A percentile compares a stretch with the other conserved stretches of the same genome.
phyloP scores from a whole-genome alignment of 2,329 filamentous ascomycete genomes.

The Fusarium virguliforme region DNA sequence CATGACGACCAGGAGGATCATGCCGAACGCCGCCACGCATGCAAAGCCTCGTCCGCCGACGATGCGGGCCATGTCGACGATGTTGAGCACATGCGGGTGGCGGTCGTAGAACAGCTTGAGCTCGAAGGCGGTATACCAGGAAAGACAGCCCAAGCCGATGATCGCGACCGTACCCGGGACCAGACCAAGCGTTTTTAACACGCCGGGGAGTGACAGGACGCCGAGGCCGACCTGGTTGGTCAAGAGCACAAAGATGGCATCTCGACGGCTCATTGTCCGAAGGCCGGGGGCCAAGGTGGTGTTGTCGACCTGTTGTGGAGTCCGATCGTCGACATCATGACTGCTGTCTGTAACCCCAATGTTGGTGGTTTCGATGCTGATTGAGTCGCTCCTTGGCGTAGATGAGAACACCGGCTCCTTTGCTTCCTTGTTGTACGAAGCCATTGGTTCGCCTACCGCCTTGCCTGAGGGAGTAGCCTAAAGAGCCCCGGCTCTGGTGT shows the following conservation, averaged over 20 bases:
- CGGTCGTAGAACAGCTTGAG: slow-evolving; percentile 77
- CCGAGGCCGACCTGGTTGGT: slow-evolving; percentile 53
- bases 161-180: slow-evolving; percentile 78
- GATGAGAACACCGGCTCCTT: too few relatives aligned
- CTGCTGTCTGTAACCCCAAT: too few relatives aligned
- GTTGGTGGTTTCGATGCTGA: too few relatives aligned
- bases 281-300: slow-evolving; percentile 17
- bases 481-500: too few relatives aligned
- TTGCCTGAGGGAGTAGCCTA: too few relatives aligned
- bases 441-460: too few relatives aligned
- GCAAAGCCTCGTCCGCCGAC: slow-evolving; percentile 55
- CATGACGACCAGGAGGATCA: slow-evolving; percentile 79
- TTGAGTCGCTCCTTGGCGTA: too few relatives aligned
- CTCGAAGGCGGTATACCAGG: slow-evolving; percentile 68
- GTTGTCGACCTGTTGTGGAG: too few relatives aligned
- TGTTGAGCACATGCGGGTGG: slow-evolving; percentile 78
- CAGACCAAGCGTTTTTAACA: slow-evolving; percentile 76
- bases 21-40: slow-evolving; percentile 67
- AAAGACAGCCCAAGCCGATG: slow-evolving; percentile 74
- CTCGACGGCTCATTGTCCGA: slow-evolving; percentile 49
- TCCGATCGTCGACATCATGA: too few relatives aligned
- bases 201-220: slow-evolving; percentile 78
- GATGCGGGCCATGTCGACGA: slow-evolving; percentile 77
- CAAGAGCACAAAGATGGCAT: slow-evolving; percentile 49
- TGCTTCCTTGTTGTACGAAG: too few relatives aligned